Evolutionary conservation across 768 basidiomycete genomes (phyloP), one percentile per base, ranked within the genome.

Genomic region (Sporobolomyces phaffii): DNA sequence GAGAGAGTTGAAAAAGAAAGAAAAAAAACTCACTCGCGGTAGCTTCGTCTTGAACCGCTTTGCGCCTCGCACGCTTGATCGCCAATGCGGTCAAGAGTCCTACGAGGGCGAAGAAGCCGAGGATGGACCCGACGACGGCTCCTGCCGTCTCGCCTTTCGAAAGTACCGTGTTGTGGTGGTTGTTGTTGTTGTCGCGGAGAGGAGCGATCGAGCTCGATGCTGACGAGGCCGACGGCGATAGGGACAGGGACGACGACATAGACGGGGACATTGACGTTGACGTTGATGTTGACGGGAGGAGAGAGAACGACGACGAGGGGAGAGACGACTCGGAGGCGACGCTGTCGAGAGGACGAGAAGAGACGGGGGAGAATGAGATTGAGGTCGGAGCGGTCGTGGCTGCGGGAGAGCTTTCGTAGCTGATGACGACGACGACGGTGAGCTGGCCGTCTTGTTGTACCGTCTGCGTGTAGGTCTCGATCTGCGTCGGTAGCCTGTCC

Each of bases 41-140:
- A 83, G 84, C 62, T 82, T 84, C 53, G 89, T 81, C 72, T 82
- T 82, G 50, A 81, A 80, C 7, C 77, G 78, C 65, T 83, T 81
- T 6, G 36, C 62, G 7, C 22, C 47, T 20, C 18, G 56, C 28
- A 47, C 34, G 5, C n/a, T 18, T 40, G 34, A 56, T 56, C 54
- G 54, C 54, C 28, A 43, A 56, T 26, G 29, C 5, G 2, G 54
- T 40, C 6, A 56, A 20, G 24, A 43, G 38, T 28, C n/a, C n/a
- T n/a, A 43, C 15, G 10, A 56, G 26, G 6, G 43, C 17, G n/a
- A 56, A 40, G 7, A 40, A 53, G 56, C 59, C 40, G 9, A 44
- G 24, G 40, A 59, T 69, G 83, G 80, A 5, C 88, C 72, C 22
- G 84, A 82, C 73, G 84, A 91, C 1, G 82, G 84, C 1, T 33